Percentiles rank a stretch among this genome's conserved stretches.
These are phyloP conservation scores for Pseudopithomyces chartarum DNA, from an alignment of 2,329 filamentous ascomycete species.

Conservation along the genomic window DNA sequence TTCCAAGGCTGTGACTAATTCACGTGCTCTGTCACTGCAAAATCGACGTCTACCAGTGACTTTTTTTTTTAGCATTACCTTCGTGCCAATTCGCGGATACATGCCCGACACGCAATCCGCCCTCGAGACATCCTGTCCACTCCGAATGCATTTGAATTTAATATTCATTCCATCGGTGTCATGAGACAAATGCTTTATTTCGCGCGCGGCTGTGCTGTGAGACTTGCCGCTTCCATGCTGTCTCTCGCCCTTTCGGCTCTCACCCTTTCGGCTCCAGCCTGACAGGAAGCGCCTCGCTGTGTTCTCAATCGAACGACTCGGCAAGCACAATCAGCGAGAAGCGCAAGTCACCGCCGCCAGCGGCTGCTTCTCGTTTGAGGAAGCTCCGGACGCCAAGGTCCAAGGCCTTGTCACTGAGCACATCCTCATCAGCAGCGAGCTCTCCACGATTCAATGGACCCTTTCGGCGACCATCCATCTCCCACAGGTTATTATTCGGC, in stretches of 20 bases:
- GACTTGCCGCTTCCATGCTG: slow-evolving; percentile 1
- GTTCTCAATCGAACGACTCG: slow-evolving; percentile 56
- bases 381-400: slow-evolving; percentile 69
- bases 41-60: background rate
- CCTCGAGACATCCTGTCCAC: background rate
- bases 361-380: slow-evolving; percentile 61
- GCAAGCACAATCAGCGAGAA: slow-evolving; percentile 68
- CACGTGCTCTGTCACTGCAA: background rate
- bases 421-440: slow-evolving; percentile 52
- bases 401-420: slow-evolving; percentile 72
- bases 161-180: background rate
- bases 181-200: slow-evolving; percentile 13
- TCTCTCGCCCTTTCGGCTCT: slow-evolving; percentile 1
- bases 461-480: slow-evolving; percentile 76
- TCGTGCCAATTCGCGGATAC: background rate
- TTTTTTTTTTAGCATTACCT: background rate
- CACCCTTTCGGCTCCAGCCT: background rate
- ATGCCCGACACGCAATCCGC: background rate
- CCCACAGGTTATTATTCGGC: slow-evolving; percentile 72
- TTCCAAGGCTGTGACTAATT: background rate
- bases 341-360: slow-evolving; percentile 62
- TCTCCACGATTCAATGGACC: slow-evolving; percentile 70
- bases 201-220: slow-evolving; percentile 12
- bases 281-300: background rate
- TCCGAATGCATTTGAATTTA: background rate